Evolutionary conservation across 164 flowering plant species (phyloP).

Genomic region (Euptelea pleiosperma): DNA sequence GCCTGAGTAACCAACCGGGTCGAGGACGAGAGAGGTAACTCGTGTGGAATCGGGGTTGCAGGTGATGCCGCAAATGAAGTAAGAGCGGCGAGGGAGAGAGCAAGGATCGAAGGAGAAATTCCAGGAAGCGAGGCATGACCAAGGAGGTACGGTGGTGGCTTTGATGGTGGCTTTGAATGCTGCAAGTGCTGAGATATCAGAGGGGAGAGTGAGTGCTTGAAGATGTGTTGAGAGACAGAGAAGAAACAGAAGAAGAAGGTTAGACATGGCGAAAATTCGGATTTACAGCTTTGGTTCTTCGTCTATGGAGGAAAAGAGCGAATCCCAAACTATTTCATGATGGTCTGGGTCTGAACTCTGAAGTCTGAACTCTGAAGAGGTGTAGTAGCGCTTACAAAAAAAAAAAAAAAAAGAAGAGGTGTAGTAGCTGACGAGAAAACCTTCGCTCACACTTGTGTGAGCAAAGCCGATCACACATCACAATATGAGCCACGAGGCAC

Average conservation of each 20-base stretch:
- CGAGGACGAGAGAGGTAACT: slow-evolving; percentile 51
- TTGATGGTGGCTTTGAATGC: slow-evolving; percentile 49
- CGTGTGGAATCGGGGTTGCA: slow-evolving; percentile 48
- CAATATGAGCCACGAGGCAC: too few relatives aligned
- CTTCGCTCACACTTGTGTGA: too few relatives aligned
- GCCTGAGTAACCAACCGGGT: slow-evolving; percentile 66
- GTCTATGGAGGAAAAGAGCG: background rate
- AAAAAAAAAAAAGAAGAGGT: too few relatives aligned
- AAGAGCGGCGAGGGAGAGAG: slow-evolving; percentile 45
- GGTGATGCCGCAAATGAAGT: slow-evolving; percentile 62
- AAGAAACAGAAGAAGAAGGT: slow-evolving; percentile 1
- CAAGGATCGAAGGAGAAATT: slow-evolving; percentile 68
- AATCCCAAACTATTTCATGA: too few relatives aligned
- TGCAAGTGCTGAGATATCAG: slow-evolving; percentile 50
- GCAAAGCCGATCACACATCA: too few relatives aligned
- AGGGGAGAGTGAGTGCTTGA: slow-evolving; percentile 34
- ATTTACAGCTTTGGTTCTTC: slow-evolving; percentile 2
- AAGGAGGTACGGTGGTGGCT: slow-evolving; percentile 42
- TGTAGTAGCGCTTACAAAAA: too few relatives aligned
- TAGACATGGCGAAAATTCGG: slow-evolving; percentile 21
- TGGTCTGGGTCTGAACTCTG: too few relatives aligned
- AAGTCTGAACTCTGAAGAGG: too few relatives aligned
- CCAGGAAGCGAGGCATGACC: slow-evolving; percentile 68
- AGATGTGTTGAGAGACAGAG: slow-evolving; percentile 7
- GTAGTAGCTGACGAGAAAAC: too few relatives aligned